These are phyloP conservation scores for Malus sieversii DNA, from an alignment of 306 rosid genomes.

Conservation along the genomic window DNA sequence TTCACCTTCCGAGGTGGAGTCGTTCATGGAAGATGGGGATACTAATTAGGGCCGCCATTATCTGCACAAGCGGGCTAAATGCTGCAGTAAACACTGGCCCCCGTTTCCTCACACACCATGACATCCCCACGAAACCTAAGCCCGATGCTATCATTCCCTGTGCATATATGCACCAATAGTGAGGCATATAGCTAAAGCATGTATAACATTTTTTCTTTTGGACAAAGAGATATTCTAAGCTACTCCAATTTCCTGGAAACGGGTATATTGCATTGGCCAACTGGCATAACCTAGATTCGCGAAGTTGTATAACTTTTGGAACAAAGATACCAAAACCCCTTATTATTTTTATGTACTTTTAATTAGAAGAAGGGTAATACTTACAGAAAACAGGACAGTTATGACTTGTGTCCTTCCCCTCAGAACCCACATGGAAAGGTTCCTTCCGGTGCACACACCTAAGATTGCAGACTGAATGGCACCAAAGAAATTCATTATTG, in stretches of 20 bases:
- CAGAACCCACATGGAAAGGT: conserved; percentile 62
- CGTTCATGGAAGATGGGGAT: conserved; percentile 74
- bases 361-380: conserved; percentile 1
- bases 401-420: conserved; percentile 50
- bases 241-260: too few relatives aligned
- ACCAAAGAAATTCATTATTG: conserved; percentile 79
- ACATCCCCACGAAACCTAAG: conserved; percentile 75
- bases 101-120: conserved; percentile 93
- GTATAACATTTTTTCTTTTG: too few relatives aligned
- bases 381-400: conserved; percentile 63
- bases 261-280: neutral
- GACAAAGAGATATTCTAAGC: too few relatives aligned
- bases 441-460: conserved; percentile 35
- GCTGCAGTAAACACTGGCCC: conserved; percentile 94
- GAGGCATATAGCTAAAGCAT: neutral
- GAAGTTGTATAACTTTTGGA: neutral
- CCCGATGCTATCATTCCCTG: conserved; percentile 94
- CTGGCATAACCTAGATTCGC: neutral
- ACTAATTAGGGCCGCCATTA: conserved; percentile 69
- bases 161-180: neutral
- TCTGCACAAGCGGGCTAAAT: conserved; percentile 83
- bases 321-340: neutral
- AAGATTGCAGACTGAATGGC: conserved; percentile 71
- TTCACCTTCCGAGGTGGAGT: conserved; percentile 68
- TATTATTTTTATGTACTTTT: neutral